These are phyloP conservation scores for Linum usitatissimum DNA, from an alignment of 345 rosid species.

Conservation along the genomic window DNA sequence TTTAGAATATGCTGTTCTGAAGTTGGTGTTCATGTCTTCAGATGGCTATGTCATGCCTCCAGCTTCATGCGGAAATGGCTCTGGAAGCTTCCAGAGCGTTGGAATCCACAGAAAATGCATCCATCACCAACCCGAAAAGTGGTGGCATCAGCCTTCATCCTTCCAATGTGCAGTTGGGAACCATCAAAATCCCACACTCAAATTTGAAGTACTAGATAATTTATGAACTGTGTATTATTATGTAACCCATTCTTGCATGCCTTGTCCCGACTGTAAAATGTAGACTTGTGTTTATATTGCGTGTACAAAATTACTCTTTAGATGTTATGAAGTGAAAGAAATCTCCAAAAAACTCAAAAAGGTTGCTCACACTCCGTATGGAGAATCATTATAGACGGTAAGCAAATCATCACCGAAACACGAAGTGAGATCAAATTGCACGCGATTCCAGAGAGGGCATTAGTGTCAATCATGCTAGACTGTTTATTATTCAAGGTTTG, in stretches of 20 bases:
- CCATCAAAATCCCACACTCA: constrained; percentile 40
- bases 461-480: too few species aligned
- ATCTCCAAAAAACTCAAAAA: too few species aligned
- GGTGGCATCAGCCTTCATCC: constrained; percentile 16
- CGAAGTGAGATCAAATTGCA: too few species aligned
- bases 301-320: too few species aligned
- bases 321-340: too few species aligned
- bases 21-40: constrained; percentile 6
- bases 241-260: neutral
- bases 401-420: too few species aligned
- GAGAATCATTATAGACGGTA: too few species aligned
- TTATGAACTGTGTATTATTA: neutral
- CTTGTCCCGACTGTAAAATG: too few species aligned
- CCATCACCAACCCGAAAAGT: constrained; percentile 25
- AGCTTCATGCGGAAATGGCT: constrained; percentile 82
- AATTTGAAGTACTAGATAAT: constrained; percentile 20
- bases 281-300: too few species aligned
- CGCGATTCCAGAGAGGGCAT: too few species aligned
- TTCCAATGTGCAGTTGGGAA: constrained; percentile 23
- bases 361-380: too few species aligned
- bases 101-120: constrained; percentile 32
- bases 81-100: constrained; percentile 81
- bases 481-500: too few species aligned
- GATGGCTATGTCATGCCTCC: constrained; percentile 94
- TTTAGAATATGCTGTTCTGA: neutral